phyloP scores from a whole-genome alignment of 192 early-diverging fungal species.

The Thoreauomyces humboldtii region DNA sequence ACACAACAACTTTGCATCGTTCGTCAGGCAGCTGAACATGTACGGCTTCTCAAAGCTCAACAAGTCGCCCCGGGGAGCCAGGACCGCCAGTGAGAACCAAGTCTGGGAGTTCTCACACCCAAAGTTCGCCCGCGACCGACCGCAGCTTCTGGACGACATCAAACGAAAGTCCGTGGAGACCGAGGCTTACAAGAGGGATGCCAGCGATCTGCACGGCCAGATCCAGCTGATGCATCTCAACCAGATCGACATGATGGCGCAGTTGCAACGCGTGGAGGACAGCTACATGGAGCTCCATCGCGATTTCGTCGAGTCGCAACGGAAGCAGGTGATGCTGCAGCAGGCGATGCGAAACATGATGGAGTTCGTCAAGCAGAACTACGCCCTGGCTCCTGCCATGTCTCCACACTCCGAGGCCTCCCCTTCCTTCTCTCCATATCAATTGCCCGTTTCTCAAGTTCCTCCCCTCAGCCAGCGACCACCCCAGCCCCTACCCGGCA shows the following conservation, averaged over 20 bases:
- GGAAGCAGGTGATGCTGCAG: conserved; percentile 69
- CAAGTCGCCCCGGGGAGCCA: conserved; percentile 80
- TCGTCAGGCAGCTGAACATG: conserved; percentile 69
- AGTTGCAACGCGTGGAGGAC: conserved; percentile 71
- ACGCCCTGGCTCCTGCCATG: too few species aligned
- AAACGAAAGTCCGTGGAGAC: conserved; percentile 89
- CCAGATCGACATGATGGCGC: conserved; percentile 72
- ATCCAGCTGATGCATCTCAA: conserved; percentile 74
- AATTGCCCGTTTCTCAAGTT: too few species aligned
- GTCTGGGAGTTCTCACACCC: conserved; percentile 90
- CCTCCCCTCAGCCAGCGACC: too few species aligned
- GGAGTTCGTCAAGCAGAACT: conserved; percentile 47
- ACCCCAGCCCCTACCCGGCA: too few species aligned
- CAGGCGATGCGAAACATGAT: conserved; percentile 65
- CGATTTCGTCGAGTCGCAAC: conserved; percentile 70
- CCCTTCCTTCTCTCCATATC: too few species aligned
- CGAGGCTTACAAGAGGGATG: conserved; percentile 65
- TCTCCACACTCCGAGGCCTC: too few species aligned
- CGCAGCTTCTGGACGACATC: conserved; percentile 89
- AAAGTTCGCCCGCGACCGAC: conserved; percentile 83
- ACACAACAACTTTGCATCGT: conserved; percentile 79
- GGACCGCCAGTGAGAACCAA: conserved; percentile 71
- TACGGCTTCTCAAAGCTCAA: conserved; percentile 84
- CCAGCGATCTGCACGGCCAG: conserved; percentile 72
- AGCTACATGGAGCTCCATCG: conserved; percentile 69